These are phyloP conservation scores for Monosporascus sp. DNA, from an alignment of 2,329 filamentous ascomycete genomes.

Conservation along the genomic window DNA sequence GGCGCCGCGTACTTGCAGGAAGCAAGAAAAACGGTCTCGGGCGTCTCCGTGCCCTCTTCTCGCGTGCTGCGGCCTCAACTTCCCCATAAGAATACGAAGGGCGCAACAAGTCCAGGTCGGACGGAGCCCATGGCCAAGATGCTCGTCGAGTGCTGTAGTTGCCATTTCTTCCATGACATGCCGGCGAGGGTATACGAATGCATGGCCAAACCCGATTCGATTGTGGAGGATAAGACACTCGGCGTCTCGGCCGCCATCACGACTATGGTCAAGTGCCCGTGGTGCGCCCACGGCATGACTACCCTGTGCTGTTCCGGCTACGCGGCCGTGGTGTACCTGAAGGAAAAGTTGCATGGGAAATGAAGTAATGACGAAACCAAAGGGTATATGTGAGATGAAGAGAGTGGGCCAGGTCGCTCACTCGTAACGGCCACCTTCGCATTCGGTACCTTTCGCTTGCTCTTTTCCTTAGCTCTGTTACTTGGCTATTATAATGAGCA, in stretches of 20 bases:
- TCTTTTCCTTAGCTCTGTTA: too few species aligned
- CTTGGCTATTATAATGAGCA: too few species aligned
- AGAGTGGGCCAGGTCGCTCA: too few species aligned
- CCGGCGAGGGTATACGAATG: conserved; percentile 58
- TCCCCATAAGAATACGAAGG: conserved; percentile 19
- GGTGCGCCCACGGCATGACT: conserved; percentile 68
- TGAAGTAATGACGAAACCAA: conserved; percentile 6
- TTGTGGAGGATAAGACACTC: conserved; percentile 44
- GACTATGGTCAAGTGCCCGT: conserved; percentile 62
- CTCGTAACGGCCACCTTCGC: too few species aligned
- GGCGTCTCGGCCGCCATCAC: conserved; percentile 53
- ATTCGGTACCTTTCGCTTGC: too few species aligned
- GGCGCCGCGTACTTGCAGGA: conserved; percentile 31
- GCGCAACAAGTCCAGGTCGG: conserved; percentile 7
- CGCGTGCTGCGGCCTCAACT: conserved; percentile 22
- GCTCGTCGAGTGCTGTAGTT: conserved; percentile 60
- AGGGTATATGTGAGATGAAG: too few species aligned
- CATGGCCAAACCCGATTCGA: conserved; percentile 54
- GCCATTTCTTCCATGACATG: conserved; percentile 61
- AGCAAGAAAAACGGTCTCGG: conserved; percentile 26
- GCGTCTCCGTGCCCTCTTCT: conserved; percentile 15
- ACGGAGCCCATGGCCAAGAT: conserved; percentile 51
- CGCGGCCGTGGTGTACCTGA: conserved; percentile 60
- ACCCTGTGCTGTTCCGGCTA: conserved; percentile 64
- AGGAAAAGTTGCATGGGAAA: conserved; percentile 51